Percentiles rank a stretch among this genome's conserved stretches.
phyloP scores from a whole-genome alignment of 2,329 filamentous ascomycete species.

The Septoria petroselini region DNA sequence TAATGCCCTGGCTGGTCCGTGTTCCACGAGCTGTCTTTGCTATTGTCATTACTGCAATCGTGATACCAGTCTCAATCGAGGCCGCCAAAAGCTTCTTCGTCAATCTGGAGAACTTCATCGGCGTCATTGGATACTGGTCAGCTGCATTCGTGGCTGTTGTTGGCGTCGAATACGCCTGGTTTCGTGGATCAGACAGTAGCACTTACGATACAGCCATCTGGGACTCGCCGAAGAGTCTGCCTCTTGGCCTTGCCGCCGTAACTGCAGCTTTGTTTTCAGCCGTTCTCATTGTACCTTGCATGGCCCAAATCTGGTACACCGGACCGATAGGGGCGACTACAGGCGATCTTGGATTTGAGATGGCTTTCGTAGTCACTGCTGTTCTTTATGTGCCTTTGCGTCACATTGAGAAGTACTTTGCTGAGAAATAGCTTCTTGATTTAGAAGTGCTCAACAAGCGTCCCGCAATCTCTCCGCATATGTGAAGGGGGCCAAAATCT shows the following conservation, averaged over 20 bases:
- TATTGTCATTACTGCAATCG: constrained; percentile 42
- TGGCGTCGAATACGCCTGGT: constrained; percentile 43
- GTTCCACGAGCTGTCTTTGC: constrained; percentile 47
- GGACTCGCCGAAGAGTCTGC: constrained; percentile 40
- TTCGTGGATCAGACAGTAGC: constrained; percentile 37
- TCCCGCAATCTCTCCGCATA: too few relatives aligned
- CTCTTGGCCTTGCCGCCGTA: constrained; percentile 43
- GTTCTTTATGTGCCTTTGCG: constrained; percentile 47
- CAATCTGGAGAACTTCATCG: constrained; percentile 47
- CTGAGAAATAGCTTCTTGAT: constrained; percentile 21
- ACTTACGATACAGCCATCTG: constrained; percentile 44
- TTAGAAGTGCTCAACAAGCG: too few relatives aligned
- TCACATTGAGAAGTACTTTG: constrained; percentile 38
- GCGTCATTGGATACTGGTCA: constrained; percentile 49
- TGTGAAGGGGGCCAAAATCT: too few relatives aligned
- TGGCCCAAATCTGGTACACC: constrained; percentile 33
- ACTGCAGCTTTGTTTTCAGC: constrained; percentile 25
- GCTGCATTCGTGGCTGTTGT: constrained; percentile 45
- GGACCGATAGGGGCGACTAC: constrained; percentile 43
- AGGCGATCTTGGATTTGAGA: constrained; percentile 65
- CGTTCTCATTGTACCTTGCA: constrained; percentile 29
- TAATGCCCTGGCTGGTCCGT: constrained; percentile 37
- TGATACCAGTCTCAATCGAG: constrained; percentile 45
- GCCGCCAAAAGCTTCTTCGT: constrained; percentile 45
- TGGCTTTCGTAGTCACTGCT: constrained; percentile 54